A percentile compares a stretch with the other conserved stretches of the same genome.
These are phyloP conservation scores for Thelephora aurantiotincta DNA, from an alignment of 768 basidiomycete genomes.

Conservation along the genomic window DNA sequence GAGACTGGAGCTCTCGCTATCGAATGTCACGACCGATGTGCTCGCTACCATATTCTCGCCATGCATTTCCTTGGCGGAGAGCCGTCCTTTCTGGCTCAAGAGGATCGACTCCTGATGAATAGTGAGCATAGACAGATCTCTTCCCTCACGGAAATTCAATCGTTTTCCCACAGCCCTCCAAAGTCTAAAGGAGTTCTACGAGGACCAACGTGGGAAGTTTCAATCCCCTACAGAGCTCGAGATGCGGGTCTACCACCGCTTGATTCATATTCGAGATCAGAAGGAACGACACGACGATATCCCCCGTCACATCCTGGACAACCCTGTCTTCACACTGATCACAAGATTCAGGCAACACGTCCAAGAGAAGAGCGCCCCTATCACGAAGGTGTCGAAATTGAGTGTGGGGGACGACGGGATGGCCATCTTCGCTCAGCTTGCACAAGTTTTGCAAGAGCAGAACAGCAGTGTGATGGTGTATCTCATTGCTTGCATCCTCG, in stretches of 20 bases:
- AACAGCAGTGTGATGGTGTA: constrained; percentile 64
- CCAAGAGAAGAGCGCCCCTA: constrained; percentile 65
- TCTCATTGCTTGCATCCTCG: constrained; percentile 79
- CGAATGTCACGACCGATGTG: constrained; percentile 87
- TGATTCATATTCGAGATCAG: constrained; percentile 83
- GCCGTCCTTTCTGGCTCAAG: constrained; percentile 46
- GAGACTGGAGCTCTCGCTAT: constrained; percentile 65
- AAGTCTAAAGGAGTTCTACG: constrained; percentile 86
- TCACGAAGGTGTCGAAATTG: constrained; percentile 49
- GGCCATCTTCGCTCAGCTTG: constrained; percentile 53
- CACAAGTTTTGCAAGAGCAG: constrained; percentile 45
- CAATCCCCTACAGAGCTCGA: constrained; percentile 80
- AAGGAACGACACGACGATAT: constrained; percentile 63
- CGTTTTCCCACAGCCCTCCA: constrained; percentile 52
- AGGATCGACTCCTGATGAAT: constrained; percentile 86
- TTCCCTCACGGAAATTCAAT: constrained; percentile 1
- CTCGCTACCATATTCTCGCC: constrained; percentile 82
- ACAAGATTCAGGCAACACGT: constrained; percentile 71
- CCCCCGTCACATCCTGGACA: constrained; percentile 45
- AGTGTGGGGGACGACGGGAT: constrained; percentile 53
- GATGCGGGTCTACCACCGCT: constrained; percentile 89
- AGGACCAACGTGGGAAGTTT: constrained; percentile 56
- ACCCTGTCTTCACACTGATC: constrained; percentile 73
- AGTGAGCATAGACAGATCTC: constrained; percentile 34
- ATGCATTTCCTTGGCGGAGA: constrained; percentile 51